These are phyloP conservation scores for Carex myosuroides DNA, from an alignment of 176 grass and related monocot species.

Conservation along the genomic window DNA sequence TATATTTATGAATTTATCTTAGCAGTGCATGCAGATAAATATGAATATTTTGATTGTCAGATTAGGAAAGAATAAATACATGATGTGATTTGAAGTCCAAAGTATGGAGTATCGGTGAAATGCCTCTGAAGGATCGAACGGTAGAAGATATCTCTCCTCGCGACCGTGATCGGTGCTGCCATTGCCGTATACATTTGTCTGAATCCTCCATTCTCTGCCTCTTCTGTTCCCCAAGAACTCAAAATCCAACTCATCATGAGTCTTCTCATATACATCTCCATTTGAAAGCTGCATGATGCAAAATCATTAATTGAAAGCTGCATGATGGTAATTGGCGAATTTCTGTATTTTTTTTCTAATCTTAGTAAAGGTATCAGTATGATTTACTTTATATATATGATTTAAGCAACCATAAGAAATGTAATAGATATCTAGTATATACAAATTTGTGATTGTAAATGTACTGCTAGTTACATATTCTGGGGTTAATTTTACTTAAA, in stretches of 20 bases:
- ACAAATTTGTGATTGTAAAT: background rate
- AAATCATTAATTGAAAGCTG: background rate
- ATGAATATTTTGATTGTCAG: background rate
- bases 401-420: background rate
- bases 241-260: constrained; percentile 87
- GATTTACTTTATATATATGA: background rate
- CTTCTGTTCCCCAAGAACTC: constrained; percentile 82
- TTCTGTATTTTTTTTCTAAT: background rate
- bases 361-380: background rate
- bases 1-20: background rate
- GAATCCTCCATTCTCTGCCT: constrained; percentile 72
- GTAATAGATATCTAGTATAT: background rate
- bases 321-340: background rate
- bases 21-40: background rate
- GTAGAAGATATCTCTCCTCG: constrained; percentile 85
- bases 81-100: constrained; percentile 60
- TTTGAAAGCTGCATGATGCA: constrained; percentile 55
- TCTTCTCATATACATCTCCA: constrained; percentile 79
- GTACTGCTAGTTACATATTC: background rate
- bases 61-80: constrained; percentile 23
- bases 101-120: constrained; percentile 67
- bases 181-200: constrained; percentile 91
- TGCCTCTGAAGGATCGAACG: constrained; percentile 60
- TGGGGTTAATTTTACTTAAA: background rate
- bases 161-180: constrained; percentile 73